Conservation (phyloP, 257 asterid species). For the Nicotiana attenuata region DNA sequence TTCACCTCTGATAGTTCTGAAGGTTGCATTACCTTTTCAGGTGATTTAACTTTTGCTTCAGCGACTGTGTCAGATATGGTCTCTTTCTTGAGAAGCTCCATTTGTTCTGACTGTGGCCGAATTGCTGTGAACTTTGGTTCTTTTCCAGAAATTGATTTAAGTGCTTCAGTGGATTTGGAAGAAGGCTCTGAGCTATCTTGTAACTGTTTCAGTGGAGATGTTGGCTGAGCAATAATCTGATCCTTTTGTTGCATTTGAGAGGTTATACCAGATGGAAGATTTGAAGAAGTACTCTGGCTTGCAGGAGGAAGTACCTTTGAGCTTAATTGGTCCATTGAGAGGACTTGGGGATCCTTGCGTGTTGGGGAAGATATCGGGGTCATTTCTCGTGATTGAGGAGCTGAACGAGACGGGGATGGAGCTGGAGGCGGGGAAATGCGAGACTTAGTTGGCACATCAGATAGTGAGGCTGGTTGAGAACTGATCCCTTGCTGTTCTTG, state of each 20-base stretch:
- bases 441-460: conserved; percentile 13
- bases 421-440: too few relatives aligned
- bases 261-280: conserved; percentile 21
- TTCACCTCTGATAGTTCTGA: conserved; percentile 13
- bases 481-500: conserved; percentile 24
- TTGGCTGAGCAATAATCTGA: conserved; percentile 17
- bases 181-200: conserved; percentile 15
- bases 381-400: conserved; percentile 25
- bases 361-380: conserved; percentile 24
- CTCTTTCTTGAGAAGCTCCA: conserved; percentile 21
- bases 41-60: conserved; percentile 12
- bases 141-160: conserved; percentile 16
- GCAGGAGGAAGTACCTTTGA: conserved; percentile 25
- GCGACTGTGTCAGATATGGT: neutral
- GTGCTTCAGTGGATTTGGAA: conserved; percentile 13
- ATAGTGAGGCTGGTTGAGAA: conserved; percentile 35
- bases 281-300: conserved; percentile 25
- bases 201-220: conserved; percentile 30
- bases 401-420: conserved; percentile 26
- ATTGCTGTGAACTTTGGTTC: conserved; percentile 20
- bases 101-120: conserved; percentile 13
- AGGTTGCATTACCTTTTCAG: conserved; percentile 16
- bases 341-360: conserved; percentile 17
- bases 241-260: conserved; percentile 4
- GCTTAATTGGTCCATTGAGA: conserved; percentile 9